Evolutionary conservation across 2,329 filamentous ascomycete species (phyloP), one percentile per base, ranked within the genome.

Genomic region (Dichotomopilus funicola): DNA sequence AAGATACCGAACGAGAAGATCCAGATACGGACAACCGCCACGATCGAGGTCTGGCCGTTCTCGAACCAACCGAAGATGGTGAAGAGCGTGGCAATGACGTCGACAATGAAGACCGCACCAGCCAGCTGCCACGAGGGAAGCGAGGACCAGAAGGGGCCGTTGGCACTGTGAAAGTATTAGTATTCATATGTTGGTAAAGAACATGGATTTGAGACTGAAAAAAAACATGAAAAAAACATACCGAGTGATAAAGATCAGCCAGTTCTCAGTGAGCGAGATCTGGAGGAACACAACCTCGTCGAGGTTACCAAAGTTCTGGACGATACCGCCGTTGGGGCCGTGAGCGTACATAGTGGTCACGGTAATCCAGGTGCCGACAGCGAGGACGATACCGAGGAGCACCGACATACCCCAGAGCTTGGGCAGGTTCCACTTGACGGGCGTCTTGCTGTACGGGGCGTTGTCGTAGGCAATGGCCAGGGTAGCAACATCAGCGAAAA

Each of bases 341-440:
- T 62, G 59, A 70, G 81, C 73, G 83, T 83, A 82, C 82, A 95
- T 91, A 64, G 90, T 95, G 51, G 88, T 92, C 61, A 95, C 83
- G 56, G 89, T 88, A 66, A 95, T 89, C 89, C 89, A 95, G 66
- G 89, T 91, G 68, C 89, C 90, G 62, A 88, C 70, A 49, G 90
- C 89, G 45, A 96, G 82, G 59, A 95, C 82, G 54, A 91, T 71
- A 67, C 90, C 90, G 62, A 95, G 85, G 13, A 92, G 78, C 59
- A 95, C 81, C 37, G 89, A 91, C 85, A 94, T 92, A 66, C 89
- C 91, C 90, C 90, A 96, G 48, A 95, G 85, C 78, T 91, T 92
- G 67, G 89, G 91, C 58, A 94, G 78, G 75, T 96, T 95, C 91
- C 91, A 96, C 78, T 95, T 95, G 72, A 95, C 90, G 41, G 90